These are phyloP conservation scores for Porogramme epimiltina DNA, from an alignment of 1,284 basidiomycete species.

Conservation along the genomic window DNA sequence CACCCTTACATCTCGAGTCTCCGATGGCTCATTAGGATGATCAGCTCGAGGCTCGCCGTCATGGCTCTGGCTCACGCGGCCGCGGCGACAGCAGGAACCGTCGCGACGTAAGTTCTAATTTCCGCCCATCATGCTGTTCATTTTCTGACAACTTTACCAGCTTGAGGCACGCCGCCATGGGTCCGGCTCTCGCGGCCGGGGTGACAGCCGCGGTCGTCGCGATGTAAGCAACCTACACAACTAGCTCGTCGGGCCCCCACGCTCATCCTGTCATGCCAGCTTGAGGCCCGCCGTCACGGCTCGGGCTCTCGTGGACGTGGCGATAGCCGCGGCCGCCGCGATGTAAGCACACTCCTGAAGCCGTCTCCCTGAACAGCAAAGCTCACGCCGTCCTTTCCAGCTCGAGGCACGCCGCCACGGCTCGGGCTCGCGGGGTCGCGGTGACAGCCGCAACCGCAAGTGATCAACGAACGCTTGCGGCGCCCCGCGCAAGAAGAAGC, in stretches of 20 bases:
- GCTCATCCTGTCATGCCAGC: no score
- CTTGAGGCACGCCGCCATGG: conserved; percentile 13
- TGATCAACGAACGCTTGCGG: no score
- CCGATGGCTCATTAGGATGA: no score
- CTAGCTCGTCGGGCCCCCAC: no score
- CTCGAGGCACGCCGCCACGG: conserved; percentile 23
- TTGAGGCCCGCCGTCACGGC: conserved; percentile 10
- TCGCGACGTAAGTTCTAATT: background rate
- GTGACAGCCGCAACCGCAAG: conserved; percentile 8
- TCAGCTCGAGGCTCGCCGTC: conserved; percentile 6
- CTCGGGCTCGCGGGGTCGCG: conserved; percentile 10
- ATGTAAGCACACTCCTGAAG: background rate
- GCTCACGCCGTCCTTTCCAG: background rate
- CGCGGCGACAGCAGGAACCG: conserved; percentile 13
- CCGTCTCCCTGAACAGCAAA: background rate
- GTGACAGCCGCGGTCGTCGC: conserved; percentile 10
- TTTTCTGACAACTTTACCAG: background rate
- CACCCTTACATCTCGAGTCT: no score
- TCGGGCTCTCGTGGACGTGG: conserved; percentile 12
- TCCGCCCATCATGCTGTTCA: background rate
- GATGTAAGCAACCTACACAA: conserved; percentile 5
- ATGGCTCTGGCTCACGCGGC: conserved; percentile 11
- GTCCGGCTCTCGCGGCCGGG: conserved; percentile 13
- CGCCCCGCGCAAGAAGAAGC: no score
- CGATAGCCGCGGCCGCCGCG: conserved; percentile 9